Percentiles rank a stretch among this genome's conserved stretches.
Conservation (phyloP, 208 protist species). For the Crithidia sp. region DNA sequence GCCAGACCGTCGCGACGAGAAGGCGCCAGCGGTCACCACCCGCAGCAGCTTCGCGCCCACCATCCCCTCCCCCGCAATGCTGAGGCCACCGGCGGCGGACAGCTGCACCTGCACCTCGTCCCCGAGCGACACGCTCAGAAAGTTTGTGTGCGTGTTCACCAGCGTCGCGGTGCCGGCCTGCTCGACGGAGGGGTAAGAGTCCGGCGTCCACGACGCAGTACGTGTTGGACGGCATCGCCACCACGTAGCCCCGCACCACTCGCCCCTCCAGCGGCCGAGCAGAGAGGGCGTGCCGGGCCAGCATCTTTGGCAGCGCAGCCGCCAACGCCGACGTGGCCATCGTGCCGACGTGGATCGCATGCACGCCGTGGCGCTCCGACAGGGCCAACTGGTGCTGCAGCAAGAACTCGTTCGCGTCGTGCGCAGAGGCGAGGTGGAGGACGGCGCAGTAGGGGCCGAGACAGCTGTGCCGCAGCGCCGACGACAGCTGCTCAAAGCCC, state of each 20-base stretch:
- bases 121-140: slow-evolving; percentile 59
- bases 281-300: slow-evolving; percentile 15
- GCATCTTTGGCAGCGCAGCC: slow-evolving; percentile 25
- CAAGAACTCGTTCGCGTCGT: slow-evolving; percentile 60
- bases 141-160: slow-evolving; percentile 73
- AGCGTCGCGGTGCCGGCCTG: slow-evolving; percentile 35
- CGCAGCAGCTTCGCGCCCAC: slow-evolving; percentile 40
- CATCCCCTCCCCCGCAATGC: slow-evolving; percentile 30
- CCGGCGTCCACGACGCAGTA: slow-evolving; percentile 75
- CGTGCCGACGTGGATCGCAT: slow-evolving; percentile 45
- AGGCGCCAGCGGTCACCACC: slow-evolving; percentile 21
- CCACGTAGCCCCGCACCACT: slow-evolving; percentile 69
- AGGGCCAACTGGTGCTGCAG: slow-evolving; percentile 46
- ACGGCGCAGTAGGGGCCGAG: slow-evolving; percentile 55
- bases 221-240: slow-evolving; percentile 45
- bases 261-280: slow-evolving; percentile 37
- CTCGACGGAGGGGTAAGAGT: slow-evolving; percentile 33
- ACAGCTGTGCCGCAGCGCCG: slow-evolving; percentile 37
- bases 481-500: slow-evolving; percentile 25
- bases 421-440: slow-evolving; percentile 47
- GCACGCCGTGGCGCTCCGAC: slow-evolving; percentile 46
- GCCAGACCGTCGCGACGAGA: slow-evolving; percentile 18
- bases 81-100: slow-evolving; percentile 27
- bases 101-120: slow-evolving; percentile 72
- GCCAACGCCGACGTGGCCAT: slow-evolving; percentile 19